Conservation (phyloP, 2,329 filamentous ascomycete species). For the Sclerotiophoma versabilis region DNA sequence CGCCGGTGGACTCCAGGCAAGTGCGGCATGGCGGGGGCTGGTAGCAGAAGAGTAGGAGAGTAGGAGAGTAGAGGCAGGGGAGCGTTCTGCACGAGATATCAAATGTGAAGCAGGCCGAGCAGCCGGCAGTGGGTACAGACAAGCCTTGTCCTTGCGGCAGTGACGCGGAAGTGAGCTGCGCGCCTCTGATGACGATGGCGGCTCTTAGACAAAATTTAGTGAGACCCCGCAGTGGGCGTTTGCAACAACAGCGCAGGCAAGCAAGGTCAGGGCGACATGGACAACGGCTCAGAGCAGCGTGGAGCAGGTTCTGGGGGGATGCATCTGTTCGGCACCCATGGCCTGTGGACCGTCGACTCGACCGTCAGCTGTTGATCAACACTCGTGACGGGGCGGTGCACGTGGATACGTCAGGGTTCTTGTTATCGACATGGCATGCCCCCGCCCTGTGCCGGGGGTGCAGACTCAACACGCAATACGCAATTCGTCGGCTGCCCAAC, state of each 20-base stretch:
- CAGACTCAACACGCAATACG: conserved; percentile 3
- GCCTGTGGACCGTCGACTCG: too few species aligned
- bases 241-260: conserved; percentile 7
- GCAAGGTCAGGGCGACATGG: conserved; percentile 9
- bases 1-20: conserved; percentile 35
- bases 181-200: conserved; percentile 36
- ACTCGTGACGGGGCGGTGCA: conserved; percentile 7
- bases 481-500: conserved; percentile 10
- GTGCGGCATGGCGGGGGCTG: conserved; percentile 49
- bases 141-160: conserved; percentile 24
- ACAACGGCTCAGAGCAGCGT: background rate
- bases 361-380: conserved; percentile 10
- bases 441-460: conserved; percentile 8
- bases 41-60: background rate
- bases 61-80: background rate
- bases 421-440: background rate
- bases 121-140: conserved; percentile 21
- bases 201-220: conserved; percentile 26
- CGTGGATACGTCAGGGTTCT: conserved; percentile 5
- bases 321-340: too few species aligned
- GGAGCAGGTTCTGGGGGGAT: conserved; percentile 7
- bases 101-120: conserved; percentile 7
- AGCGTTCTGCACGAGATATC: background rate
- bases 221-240: conserved; percentile 23
- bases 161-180: conserved; percentile 25